These are phyloP conservation scores for Taiozyma sp. DNA, from an alignment of 1,139 yeast genomes.

Conservation along the genomic window DNA sequence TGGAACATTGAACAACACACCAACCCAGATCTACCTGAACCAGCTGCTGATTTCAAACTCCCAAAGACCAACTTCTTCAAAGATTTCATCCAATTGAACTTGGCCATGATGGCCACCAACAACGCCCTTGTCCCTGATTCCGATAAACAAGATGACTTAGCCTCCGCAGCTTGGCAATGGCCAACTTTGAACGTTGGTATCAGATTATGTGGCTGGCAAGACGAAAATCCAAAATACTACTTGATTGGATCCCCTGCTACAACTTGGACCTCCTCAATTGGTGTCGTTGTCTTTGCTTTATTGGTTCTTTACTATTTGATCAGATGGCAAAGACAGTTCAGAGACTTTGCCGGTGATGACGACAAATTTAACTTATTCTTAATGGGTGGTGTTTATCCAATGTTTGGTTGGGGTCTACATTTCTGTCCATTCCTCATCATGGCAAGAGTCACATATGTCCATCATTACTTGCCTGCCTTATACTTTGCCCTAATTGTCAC, in stretches of 20 bases:
- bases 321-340: slow-evolving; percentile 92
- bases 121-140: slow-evolving; percentile 91
- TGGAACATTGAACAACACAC: slow-evolving; percentile 92
- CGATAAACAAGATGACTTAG: slow-evolving; percentile 88
- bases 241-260: slow-evolving; percentile 92
- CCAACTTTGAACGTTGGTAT: slow-evolving; percentile 90
- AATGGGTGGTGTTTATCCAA: slow-evolving; percentile 86
- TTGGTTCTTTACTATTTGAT: slow-evolving; percentile 55
- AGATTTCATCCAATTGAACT: slow-evolving; percentile 87
- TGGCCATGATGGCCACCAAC: slow-evolving; percentile 99
- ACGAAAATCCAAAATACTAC: slow-evolving; percentile 75
- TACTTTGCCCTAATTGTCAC: slow-evolving; percentile 89
- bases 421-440: slow-evolving; percentile 85
- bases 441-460: slow-evolving; percentile 98
- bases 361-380: slow-evolving; percentile 39
- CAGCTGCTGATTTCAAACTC: slow-evolving; percentile 64
- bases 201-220: slow-evolving; percentile 94
- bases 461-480: slow-evolving; percentile 94
- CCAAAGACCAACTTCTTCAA: slow-evolving; percentile 83
- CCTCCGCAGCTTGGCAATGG: slow-evolving; percentile 98
- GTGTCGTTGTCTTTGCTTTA: slow-evolving; percentile 57
- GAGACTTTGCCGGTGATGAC: slow-evolving; percentile 49
- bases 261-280: slow-evolving; percentile 85
- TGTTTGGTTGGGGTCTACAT: slow-evolving; percentile 94
- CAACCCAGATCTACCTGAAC: slow-evolving; percentile 69